Evolutionary conservation across 495 filamentous ascomycete species (phyloP), one percentile per base, ranked within the genome.

Genomic region (Penicillium tannophilum): DNA sequence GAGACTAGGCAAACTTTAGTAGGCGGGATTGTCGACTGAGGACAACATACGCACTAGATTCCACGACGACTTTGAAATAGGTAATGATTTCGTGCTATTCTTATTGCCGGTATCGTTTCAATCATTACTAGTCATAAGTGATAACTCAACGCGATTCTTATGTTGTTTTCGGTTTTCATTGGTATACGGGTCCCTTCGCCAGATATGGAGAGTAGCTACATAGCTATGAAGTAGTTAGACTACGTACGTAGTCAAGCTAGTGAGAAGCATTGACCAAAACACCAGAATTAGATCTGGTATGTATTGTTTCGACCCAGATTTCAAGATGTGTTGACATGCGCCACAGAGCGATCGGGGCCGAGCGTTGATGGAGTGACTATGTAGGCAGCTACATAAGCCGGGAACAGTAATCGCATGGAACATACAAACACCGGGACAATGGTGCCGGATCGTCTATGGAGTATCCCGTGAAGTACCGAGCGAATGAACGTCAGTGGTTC

Each of bases 401-500:
- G 39, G 14, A n/a, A 6, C 4, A 41, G 39, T 7, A 14, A 41
- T 41, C 39, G 39, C 14, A 4, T 12, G 53, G 28, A 20, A 36
- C n/a, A 39, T 0, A 17, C 11, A 30, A 30, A 28, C 19, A 19
- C 52, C 35, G 52, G 24, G 16, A 42, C 12, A 26, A 12, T 20
- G 23, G 52, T 54, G 52, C 52, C 35, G 52, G 53, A 55, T 55
- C 53, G 28, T 36, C 52, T 11, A 52, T 52, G 52, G 52, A 53
- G 52, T 30, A 39, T 19, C 20, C 52, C 33, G 41, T 36, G 6
- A 19, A 14, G 51, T 58, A 55, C 58, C 51, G 55, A 56, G 35
- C 19, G 35, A 50, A 53, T 56, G 36, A 42, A 52, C 51, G 60
- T 55, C 61, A 61, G 59, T 58, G 55, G 52, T 52, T 26, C 24